Conservation (phyloP, 2,329 filamentous ascomycete genomes). For the Xylaria arbuscula region DNA sequence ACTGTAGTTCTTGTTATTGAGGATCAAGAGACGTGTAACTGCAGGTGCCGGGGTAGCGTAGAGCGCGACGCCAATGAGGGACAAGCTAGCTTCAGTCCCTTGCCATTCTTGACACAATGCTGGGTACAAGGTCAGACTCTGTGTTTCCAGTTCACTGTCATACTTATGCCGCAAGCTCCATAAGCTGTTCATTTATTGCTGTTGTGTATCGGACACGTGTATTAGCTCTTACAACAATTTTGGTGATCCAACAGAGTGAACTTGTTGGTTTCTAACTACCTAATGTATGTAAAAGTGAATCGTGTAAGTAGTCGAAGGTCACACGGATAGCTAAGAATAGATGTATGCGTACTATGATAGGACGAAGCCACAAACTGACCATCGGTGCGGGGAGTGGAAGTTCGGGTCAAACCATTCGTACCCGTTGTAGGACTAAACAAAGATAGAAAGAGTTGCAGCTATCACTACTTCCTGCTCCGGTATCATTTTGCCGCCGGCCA, state of each 20-base stretch:
- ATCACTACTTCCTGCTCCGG: neutral
- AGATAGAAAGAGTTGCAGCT: conserved; percentile 22
- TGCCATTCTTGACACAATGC: conserved; percentile 38
- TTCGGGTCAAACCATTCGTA: conserved; percentile 3
- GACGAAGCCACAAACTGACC: neutral
- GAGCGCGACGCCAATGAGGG: conserved; percentile 40
- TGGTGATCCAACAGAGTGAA: neutral
- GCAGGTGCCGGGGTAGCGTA: conserved; percentile 13
- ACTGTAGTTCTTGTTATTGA: no score
- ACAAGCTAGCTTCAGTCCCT: conserved; percentile 27
- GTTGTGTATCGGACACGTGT: neutral
- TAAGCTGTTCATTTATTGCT: conserved; percentile 1
- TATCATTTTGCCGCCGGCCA: neutral
- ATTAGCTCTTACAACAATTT: neutral
- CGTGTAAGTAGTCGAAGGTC: neutral
- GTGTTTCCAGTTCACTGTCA: conserved; percentile 27
- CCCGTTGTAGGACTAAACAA: conserved; percentile 13
- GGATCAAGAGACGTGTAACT: neutral
- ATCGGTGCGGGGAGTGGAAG: conserved; percentile 7
- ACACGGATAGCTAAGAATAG: neutral
- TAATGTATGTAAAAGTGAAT: neutral
- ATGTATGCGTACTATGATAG: neutral
- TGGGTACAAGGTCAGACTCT: conserved; percentile 29
- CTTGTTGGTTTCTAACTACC: neutral
- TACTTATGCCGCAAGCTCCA: conserved; percentile 22